Percentiles rank a stretch among this genome's conserved stretches.
Conservation (phyloP, 2,329 filamentous ascomycete species). For the Elsinoe necatrix region DNA sequence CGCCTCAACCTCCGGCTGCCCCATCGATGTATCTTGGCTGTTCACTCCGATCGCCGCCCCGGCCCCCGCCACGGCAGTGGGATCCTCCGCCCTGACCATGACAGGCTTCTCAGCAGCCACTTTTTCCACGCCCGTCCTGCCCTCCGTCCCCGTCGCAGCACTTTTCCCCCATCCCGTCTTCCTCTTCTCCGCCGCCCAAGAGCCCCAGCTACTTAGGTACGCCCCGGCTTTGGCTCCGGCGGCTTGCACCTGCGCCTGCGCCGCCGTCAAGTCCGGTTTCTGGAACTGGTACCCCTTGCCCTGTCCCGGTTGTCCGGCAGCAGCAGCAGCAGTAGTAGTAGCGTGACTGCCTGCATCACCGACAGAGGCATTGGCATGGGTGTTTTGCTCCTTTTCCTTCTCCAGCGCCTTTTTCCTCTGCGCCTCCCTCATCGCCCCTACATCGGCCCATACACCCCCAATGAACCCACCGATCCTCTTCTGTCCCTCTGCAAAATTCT, state of each 20-base stretch:
- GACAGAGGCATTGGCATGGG: too few species aligned
- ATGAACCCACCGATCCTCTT: conserved; percentile 83
- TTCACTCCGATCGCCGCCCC: background rate
- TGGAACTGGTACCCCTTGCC: conserved; percentile 17
- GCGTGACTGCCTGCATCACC: conserved; percentile 10
- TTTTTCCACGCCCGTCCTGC: background rate
- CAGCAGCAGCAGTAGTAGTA: background rate
- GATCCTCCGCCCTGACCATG: conserved; percentile 6
- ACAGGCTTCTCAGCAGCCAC: conserved; percentile 6
- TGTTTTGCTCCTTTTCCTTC: conserved; percentile 34
- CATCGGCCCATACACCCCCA: conserved; percentile 81
- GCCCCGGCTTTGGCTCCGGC: conserved; percentile 50
- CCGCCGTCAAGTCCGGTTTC: conserved; percentile 44
- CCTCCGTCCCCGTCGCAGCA: background rate
- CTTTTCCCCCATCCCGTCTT: conserved; percentile 40
- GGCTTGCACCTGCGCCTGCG: conserved; percentile 47
- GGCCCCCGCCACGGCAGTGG: background rate
- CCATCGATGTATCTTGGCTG: background rate
- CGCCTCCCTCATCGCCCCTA: conserved; percentile 70
- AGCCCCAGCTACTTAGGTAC: conserved; percentile 55
- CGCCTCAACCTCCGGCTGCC: background rate
- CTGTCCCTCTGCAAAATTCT: conserved; percentile 77
- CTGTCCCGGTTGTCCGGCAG: conserved; percentile 8
- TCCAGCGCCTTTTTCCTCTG: conserved; percentile 58
- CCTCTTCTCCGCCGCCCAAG: conserved; percentile 66